Base-by-base conservation (phyloP, 2,329 filamentous ascomycete genomes). In the Helminthosporium solani region DNA sequence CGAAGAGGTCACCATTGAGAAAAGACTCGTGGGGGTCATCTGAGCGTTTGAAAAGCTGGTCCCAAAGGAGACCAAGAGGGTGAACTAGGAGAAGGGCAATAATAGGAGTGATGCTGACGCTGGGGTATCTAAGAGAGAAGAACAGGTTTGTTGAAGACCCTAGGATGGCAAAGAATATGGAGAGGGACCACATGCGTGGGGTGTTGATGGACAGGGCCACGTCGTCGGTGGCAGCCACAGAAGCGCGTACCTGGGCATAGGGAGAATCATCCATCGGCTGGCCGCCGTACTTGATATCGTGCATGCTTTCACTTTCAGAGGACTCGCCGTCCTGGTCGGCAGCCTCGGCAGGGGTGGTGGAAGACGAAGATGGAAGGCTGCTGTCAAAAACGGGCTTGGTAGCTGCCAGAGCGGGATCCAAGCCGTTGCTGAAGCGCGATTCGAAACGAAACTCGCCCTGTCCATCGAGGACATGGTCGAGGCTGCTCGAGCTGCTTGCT, bases 71-170 rank as follows among this genome's bases (percentile, higher is more conserved):
- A 49, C 90, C 90, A 44, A 95, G 80, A 2, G 90, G 90, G 64
- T 94, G 90, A 37, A 90, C 88, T 46, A 95, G 82, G 47, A 95
- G 77, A 60, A 94, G 78, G 23, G 89, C 88, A 73, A 95, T 95
- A 56, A 95, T 87, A 31, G 89, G 89, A 18, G 88, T 92, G 63
- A 95, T 92, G 50, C 87, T 87, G 67, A 95, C 88, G 68, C 89
- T 94, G 21, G 90, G 90, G 77, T 94, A 95, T 80, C 90, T 81
- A 66, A 95, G 76, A 28, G 88, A 91, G 75, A 95, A 95, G 74
- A 95, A 94, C 33, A 95, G 74, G 68, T 94, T 94, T 18, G 87
- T 90, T 2, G 87, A 87, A 37, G 88, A 92, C 50, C 89, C 89
- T 31, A 90, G 79, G 30, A 94, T 78, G 7, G 88, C 85, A 68